Percentiles rank a stretch among this genome's conserved stretches.
phyloP scores from a whole-genome alignment of 1,284 basidiomycete species.

The Stereum hirsutum region DNA sequence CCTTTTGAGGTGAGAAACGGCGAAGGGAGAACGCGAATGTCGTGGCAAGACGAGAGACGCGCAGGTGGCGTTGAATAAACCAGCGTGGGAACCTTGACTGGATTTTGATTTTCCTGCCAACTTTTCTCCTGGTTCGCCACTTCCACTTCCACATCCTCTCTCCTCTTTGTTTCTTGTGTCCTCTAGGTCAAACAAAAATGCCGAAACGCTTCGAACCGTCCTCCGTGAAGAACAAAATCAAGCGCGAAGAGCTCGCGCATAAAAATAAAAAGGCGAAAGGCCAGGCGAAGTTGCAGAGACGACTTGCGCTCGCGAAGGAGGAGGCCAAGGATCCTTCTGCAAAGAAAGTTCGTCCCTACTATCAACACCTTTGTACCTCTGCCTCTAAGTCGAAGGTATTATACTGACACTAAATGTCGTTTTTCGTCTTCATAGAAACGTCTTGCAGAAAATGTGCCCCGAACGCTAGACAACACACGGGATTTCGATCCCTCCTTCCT shows the following conservation, averaged over 20 bases:
- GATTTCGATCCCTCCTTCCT: constrained; percentile 84
- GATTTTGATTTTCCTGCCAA: too few species aligned
- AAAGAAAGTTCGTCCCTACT: constrained; percentile 58
- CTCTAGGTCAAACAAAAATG: constrained; percentile 31
- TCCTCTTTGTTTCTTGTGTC: too few species aligned
- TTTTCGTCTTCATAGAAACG: constrained; percentile 48
- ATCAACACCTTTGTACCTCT: too few species aligned
- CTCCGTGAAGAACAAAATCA: constrained; percentile 76
- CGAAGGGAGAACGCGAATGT: too few species aligned
- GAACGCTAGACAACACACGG: constrained; percentile 90
- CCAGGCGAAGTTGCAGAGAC: constrained; percentile 74
- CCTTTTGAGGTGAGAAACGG: too few species aligned
- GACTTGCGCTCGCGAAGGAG: constrained; percentile 66
- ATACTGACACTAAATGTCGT: neutral
- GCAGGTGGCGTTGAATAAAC: too few species aligned
- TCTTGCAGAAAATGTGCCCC: constrained; percentile 76
- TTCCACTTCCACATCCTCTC: too few species aligned
- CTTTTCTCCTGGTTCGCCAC: neutral
- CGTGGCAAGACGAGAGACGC: too few species aligned
- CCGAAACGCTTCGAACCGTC: constrained; percentile 56
- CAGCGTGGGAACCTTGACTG: too few species aligned
- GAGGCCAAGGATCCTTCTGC: constrained; percentile 63
- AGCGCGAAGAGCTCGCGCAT: constrained; percentile 66
- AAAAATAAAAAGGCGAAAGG: constrained; percentile 76
- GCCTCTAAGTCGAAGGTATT: neutral